Base-by-base conservation (phyloP, 805 yeast species). In the Saturnispora kantuleensis region DNA sequence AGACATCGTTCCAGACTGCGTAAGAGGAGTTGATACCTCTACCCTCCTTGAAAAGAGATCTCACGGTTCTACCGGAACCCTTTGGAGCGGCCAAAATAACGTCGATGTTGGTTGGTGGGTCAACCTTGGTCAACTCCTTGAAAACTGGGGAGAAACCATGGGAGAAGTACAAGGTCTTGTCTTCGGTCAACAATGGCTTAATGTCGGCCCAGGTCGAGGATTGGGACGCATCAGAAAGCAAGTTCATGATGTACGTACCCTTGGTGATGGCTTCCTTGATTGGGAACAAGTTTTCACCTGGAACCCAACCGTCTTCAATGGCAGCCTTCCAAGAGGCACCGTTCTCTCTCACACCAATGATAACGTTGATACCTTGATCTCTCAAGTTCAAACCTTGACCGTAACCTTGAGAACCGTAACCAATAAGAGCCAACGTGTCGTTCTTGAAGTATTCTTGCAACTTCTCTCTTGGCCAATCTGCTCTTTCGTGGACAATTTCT, bases 311-410 rank as follows among this genome's bases (percentile, higher is more conserved):
- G 70, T 93, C 98, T 73, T 93, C 98, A 60, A 87, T 73, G 64
- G 98, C 98, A 58, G 96, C 95, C 76, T 90, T 90, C 98, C 98
- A 93, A 48, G 97, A 93, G 56, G 96, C 93, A 77, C 98, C 98
- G 66, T 86, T 71, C 79, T 93, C 87, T 73, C 98, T 81, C 62
- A 93, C 98, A 81, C 98, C 98, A 58, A 93, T 76, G 67, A 93
- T 85, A 59, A 90, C 98, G 69, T 90, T 90, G 65, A 93, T 71
- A 71, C 98, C 98, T 64, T 93, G 90, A 79, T 93, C 98, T 76
- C 98, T 86, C 76, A 94, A 75, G 88, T 93, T 93, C 61, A 93
- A 81, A 73, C 97, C 97, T 77, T 93, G 98, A 68, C 98, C 98
- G 79, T 93, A 90, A 78, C 98, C 98, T 76, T 93, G 98, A 56